Percentiles rank a stretch among this genome's conserved stretches.
Conservation (phyloP, 129 eudicot genomes). For the Solidago caesia region DNA sequence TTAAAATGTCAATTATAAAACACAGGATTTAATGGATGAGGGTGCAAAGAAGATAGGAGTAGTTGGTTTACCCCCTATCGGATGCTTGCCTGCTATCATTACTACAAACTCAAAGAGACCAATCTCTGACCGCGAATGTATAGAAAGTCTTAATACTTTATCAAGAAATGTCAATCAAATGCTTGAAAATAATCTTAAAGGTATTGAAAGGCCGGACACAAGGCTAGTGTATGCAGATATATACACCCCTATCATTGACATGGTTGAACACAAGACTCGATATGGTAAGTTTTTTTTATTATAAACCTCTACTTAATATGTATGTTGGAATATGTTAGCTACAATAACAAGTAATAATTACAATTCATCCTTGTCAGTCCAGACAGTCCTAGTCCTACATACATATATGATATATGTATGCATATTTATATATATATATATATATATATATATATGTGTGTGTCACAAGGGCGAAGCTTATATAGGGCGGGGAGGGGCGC, state of each 20-base stretch:
- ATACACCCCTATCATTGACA: constrained; percentile 38
- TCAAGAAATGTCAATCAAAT: constrained; percentile 31
- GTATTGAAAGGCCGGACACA: constrained; percentile 28
- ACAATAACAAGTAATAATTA: no score
- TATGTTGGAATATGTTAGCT: no score
- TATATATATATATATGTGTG: no score
- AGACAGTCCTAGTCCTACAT: no score
- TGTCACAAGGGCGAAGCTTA: no score
- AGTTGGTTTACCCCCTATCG: constrained; percentile 67
- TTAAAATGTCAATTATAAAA: no score
- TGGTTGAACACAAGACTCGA: constrained; percentile 27
- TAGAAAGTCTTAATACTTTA: constrained; percentile 20
- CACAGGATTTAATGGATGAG: constrained; percentile 37
- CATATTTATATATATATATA: no score
- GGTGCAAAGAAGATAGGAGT: constrained; percentile 54
- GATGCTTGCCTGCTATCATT: constrained; percentile 64
- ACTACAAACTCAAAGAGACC: constrained; percentile 38
- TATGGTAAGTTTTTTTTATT: constrained; percentile 21
- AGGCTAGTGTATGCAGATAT: constrained; percentile 40
- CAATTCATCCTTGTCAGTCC: no score
- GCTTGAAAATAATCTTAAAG: constrained; percentile 31
- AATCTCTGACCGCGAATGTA: constrained; percentile 24
- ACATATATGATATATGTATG: no score
- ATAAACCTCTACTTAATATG: no score
- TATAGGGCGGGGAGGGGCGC: no score